Evolutionary conservation across 192 early-diverging fungal genomes (phyloP), one percentile per base, ranked within the genome.

Genomic region (Coemansia sp.): DNA sequence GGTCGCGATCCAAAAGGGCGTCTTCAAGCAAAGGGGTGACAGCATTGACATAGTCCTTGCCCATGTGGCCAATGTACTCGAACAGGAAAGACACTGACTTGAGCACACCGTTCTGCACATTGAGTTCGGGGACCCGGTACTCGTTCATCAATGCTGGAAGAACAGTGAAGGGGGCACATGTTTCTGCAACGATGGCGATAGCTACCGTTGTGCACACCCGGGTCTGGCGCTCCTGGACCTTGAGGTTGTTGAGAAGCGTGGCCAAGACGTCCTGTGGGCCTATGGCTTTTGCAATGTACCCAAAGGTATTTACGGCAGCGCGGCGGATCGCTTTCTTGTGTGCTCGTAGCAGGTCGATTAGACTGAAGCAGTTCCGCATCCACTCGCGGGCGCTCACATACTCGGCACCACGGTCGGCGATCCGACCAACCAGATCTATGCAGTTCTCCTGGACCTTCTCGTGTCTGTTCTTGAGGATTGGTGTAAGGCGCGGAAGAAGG

Each of bases 281-380:
- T 68, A 99, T 98, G 3, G 97, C 97, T 74, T 94, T 94, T 58
- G 97, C 96, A 64, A 99, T 99, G 75, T 96, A 99, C 46, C 97
- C 97, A 81, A 99, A 98, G 1, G 97, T 99, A 82, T 92, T 97
- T 63, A 99, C 94, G 6, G 97, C 91, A 0, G 97, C 95, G 64
- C 97, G 87, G 10, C 96, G 90, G 70, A 97, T 97, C 37, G 91
- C 91, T 77, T 94, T 97, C 63, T 93, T 92, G 81, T 95, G 94
- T 0, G 97, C 95, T 64, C 96, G 96, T 58, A 99, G 84, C 81
- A 98, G 88, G 73, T 99, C 97, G 40, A 99, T 85, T 35, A 99
- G 82, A 81, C 96, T 95, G 68, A 99, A 99, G 71, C 97, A 99
- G 71, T 95, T 94, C 43, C 97, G 92, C 97, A 99, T 99, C 97